Percentiles rank a stretch among this genome's conserved stretches.
phyloP scores from a whole-genome alignment of 257 asterid species.

The Solanum arcanum region DNA sequence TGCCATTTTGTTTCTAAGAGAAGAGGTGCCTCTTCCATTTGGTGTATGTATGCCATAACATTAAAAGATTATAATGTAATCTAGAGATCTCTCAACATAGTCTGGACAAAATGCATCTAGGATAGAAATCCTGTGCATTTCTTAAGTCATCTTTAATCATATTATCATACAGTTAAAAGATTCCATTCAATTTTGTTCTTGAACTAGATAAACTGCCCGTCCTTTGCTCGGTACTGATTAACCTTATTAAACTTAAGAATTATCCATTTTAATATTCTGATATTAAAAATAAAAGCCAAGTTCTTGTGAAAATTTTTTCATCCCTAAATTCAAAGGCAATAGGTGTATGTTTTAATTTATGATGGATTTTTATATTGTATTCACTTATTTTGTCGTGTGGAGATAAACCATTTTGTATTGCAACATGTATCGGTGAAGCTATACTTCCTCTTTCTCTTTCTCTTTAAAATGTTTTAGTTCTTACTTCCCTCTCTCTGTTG shows the following conservation, averaged over 20 bases:
- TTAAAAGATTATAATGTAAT: not conserved
- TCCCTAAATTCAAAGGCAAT: not conserved
- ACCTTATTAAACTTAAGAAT: no score
- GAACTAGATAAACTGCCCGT: not conserved
- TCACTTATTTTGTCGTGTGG: not conserved
- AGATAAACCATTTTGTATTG: not conserved
- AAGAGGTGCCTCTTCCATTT: not conserved
- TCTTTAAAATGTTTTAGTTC: not conserved
- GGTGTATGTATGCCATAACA: not conserved
- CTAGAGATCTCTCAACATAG: not conserved
- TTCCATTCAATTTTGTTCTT: not conserved
- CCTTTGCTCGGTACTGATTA: not conserved
- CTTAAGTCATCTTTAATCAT: not conserved
- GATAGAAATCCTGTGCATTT: not conserved
- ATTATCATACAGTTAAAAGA: not conserved
- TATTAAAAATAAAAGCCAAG: not conserved
- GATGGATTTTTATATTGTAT: not conserved
- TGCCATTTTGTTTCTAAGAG: not conserved
- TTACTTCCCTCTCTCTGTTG: not conserved
- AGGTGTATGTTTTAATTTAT: not conserved
- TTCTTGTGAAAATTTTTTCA: no score
- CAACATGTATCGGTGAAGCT: not conserved
- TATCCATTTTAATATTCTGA: not conserved
- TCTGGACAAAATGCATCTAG: not conserved
- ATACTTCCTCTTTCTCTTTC: not conserved